Base-by-base conservation (phyloP, 108 stramenopile genomes). In the Skeletonema marinoi region DNA sequence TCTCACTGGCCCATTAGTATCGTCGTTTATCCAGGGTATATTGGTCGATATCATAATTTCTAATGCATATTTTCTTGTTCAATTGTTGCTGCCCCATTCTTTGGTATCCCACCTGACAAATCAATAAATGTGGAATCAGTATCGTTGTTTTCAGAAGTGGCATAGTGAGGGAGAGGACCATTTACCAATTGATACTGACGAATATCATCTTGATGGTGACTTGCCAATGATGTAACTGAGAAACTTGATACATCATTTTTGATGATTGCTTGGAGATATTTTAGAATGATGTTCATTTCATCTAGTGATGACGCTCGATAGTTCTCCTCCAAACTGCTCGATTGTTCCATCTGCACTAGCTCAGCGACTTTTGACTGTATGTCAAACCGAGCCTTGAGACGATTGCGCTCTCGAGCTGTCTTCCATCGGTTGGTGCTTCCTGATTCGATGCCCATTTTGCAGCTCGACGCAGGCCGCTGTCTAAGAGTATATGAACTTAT, bases 361-460 rank as follows among this genome's bases (percentile, higher is more conserved):
- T 68, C n/a, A 6, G 70, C 48, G 25, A 91, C 69, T 19, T 88
- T 82, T 25, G 86, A 61, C 39, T 82, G 83, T 51, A 94, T 90
- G 11, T 87, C 66, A 74, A 75, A 90, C 29, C 93, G 81, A 17
- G 93, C 88, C 68, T 78, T 79, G 10, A 87, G 73, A 35, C 91
- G 85, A 25, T 88, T 73, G 31, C 88, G 71, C 62, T 94, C 93
- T 72, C 93, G 85, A 29, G 87, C 88, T 2, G 78, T 80, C 35
- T 67, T 79, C 93, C 93, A 92, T 12, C 88, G 88, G 39, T 89
- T 70, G 44, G 83, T 79, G 66, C 81, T 73, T 38, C 80, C 75
- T 33, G 30, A 58, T 0, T 80, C 71, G 72, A 50, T 69, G 70
- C 44, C 71, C 72, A 73, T 75, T 65, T 39, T 39, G n/a, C n/a